Evolutionary conservation across 768 basidiomycete genomes (phyloP), one percentile per base, ranked within the genome.

Genomic region (Russula virescens): DNA sequence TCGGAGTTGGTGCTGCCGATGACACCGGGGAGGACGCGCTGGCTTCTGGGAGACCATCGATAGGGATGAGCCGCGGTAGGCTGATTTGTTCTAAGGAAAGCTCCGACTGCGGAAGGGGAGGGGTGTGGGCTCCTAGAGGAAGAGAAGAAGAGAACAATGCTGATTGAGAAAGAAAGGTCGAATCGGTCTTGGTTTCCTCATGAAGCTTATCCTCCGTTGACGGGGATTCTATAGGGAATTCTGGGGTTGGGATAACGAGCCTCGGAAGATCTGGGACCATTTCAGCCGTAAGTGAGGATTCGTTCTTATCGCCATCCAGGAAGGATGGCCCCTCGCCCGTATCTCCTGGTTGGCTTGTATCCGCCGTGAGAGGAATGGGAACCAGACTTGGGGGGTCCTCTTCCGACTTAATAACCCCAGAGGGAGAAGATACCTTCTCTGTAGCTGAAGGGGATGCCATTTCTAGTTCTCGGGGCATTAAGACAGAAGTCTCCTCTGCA

Each of bases 1-100:
- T 61, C 8, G 62, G 63, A n/a, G 62, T 66, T 19, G 53, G 55
- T 28, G 47, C 66, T 9, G 21, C 28, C 5, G 58, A 58, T 26
- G 68, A 63, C 40, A 43, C 47, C 9, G 68, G 55, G 11, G 61
- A 60, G 40, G 59, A 65, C 28, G 47, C 48, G 40, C 47, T 66
- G 26, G 11, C 55, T 23, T 57, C 58, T n/a, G 31, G 34, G 14
- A 58, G 45, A 43, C 53, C 25, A 5, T 35, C 42, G 52, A 59
- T 53, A 26, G 57, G 58, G 40, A 55, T 45, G n/a, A 46, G 5
- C 21, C 23, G 58, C 13, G 47, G 58, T 9, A 52, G 42, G 38
- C 38, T 59, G 47, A 51, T 48, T 23, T 31, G 58, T 40, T 49
- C 58, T 9, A 59, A 48, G 47, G 38, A 42, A 43, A 52, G 62